Evolutionary conservation across 2,329 filamentous ascomycete genomes (phyloP), one percentile per base, ranked within the genome.

Genomic region (Aspergillus aculeatinus): DNA sequence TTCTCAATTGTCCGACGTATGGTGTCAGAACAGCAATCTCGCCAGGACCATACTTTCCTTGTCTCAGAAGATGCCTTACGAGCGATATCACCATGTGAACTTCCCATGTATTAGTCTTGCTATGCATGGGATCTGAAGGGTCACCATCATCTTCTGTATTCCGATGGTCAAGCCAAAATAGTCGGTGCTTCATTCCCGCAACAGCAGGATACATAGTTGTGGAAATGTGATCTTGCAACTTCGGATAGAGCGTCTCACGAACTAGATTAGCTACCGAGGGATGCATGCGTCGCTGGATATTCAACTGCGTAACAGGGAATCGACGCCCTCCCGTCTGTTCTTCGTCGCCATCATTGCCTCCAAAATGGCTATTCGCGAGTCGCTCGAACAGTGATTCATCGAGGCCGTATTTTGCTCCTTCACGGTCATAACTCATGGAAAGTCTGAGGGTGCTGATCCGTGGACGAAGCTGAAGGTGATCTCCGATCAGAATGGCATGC

Each of bases 81-180:
- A 70, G 50, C 29, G 67, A 60, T 16, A 57, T 61, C 3, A 61
- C 58, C 59, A 70, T 68, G 1, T 66, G 56, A 7, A 61, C 64
- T 49, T 70, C 67, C 61, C 58, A 67, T 2, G 52, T 33, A 23
- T 68, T 68, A 3, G 55, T 61, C 39, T 67, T 59, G 21, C 61
- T 63, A 12, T 64, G 59, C 16, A 62, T 57, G 12, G 50, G 49
- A 10, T 48, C 59, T 3, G 51, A 58, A 1, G 58, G 39, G 29
- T 65, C 62, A 29, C 31, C 52, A 2, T 48, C 49, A 27, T 67
- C 63, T 56, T 67, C 65, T 4, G 31, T 5, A 11, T 48, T 33
- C 6, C 3, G 47, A 60, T 68, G 63, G 11, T 70, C 66, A 2
- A 70, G 49, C 69, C 65, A 71, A 5, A 67, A 71, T 2, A 71